A percentile compares a stretch with the other conserved stretches of the same genome.
Evolutionary conservation across 2,329 filamentous ascomycete species (phyloP).

Genomic region (Aspergillus floridensis): DNA sequence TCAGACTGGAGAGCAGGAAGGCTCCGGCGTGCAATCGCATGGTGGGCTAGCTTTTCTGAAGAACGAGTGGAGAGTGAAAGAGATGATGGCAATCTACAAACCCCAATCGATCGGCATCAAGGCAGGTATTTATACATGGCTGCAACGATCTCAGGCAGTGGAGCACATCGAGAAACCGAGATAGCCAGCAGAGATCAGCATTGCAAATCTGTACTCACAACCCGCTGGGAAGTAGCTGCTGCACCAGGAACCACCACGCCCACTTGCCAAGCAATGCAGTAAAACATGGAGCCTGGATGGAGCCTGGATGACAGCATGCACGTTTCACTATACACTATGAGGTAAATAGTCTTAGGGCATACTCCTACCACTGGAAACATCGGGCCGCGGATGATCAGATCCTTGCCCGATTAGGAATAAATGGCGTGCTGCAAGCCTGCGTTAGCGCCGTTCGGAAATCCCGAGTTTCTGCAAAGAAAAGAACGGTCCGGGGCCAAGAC

Average conservation of each 20-base stretch:
- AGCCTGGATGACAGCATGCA: not conserved
- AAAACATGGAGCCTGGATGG: not conserved
- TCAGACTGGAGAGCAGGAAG: conserved; percentile 5
- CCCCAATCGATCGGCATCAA: not conserved
- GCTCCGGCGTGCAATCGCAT: not conserved
- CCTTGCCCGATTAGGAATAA: not conserved
- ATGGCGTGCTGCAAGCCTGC: not conserved
- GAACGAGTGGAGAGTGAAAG: not conserved
- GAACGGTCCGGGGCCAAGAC: not conserved
- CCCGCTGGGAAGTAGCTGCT: not conserved
- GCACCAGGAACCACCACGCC: not conserved
- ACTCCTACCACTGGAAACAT: not conserved
- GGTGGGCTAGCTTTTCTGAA: not conserved
- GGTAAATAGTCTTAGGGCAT: not conserved
- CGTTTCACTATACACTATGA: not conserved
- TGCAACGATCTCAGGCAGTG: not conserved
- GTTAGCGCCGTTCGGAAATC: not conserved
- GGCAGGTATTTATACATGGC: not conserved
- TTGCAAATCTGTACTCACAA: not conserved
- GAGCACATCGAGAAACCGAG: not conserved
- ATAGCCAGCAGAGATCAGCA: not conserved
- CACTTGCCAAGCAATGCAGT: not conserved
- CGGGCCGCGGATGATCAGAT: not conserved
- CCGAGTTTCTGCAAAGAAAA: not conserved
- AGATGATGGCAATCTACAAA: too few species aligned